Percentiles rank a stretch among this genome's conserved stretches.
These are phyloP conservation scores for Sclerotinia sclerotiorum DNA, from an alignment of 2,329 filamentous ascomycete species.

Conservation along the genomic window DNA sequence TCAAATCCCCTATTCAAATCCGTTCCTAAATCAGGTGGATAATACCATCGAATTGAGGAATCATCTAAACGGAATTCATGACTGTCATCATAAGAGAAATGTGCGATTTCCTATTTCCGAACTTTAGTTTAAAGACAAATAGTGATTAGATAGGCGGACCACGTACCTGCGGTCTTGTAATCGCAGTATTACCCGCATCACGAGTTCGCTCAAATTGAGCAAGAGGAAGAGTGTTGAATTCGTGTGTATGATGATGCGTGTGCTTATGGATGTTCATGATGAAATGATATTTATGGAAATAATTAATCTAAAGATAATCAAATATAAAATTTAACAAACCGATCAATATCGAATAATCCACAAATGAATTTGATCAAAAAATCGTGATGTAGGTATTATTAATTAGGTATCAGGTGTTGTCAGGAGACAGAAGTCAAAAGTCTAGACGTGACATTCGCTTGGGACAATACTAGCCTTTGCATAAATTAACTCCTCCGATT, in stretches of 20 bases:
- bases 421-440: not conserved
- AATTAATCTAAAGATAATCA: not conserved
- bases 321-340: not conserved
- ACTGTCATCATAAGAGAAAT: conserved; percentile 88
- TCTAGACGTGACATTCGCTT: conserved; percentile 10
- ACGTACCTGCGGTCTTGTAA: conserved; percentile 6
- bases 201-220: conserved; percentile 13
- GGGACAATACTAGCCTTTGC: not conserved
- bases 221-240: conserved; percentile 7
- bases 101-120: conserved; percentile 72
- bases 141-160: conserved; percentile 20
- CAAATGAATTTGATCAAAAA: not conserved
- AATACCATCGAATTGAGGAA: conserved; percentile 84
- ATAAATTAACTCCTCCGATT: not conserved
- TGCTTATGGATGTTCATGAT: not conserved
- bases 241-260: not conserved
- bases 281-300: not conserved
- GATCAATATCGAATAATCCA: not conserved
- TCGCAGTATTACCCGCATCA: conserved; percentile 1
- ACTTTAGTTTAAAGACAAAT: not conserved
- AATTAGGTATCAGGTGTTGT: not conserved
- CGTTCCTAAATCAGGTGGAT: conserved; percentile 67
- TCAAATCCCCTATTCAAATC: conserved; percentile 82
- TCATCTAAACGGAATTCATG: conserved; percentile 75
- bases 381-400: not conserved